Percentiles rank a stretch among this genome's conserved stretches.
Evolutionary conservation across 768 basidiomycete genomes (phyloP).

Genomic region (Termitomyces sp.): DNA sequence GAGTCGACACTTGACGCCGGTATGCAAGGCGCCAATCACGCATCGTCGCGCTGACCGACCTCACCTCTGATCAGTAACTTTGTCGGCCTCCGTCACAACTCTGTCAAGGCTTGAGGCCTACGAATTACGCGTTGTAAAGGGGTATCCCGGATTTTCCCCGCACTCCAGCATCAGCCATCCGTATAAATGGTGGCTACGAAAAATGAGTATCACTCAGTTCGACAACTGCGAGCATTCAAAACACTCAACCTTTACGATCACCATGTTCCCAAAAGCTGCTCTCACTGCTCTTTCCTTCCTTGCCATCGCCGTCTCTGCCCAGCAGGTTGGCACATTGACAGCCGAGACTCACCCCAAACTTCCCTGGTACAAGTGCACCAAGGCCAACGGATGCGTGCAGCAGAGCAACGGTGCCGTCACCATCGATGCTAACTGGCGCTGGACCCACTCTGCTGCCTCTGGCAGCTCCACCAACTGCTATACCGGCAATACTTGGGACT

Average conservation of each 20-base stretch:
- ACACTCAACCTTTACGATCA: not conserved
- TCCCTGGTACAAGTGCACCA: constrained; percentile 40
- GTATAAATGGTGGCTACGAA: not conserved
- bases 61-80: not conserved
- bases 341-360: constrained; percentile 24
- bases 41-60: not conserved
- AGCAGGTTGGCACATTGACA: constrained; percentile 47
- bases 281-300: constrained; percentile 32
- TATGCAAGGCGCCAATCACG: not conserved
- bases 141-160: constrained; percentile 8
- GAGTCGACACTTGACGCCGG: not conserved
- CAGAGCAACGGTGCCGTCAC: constrained; percentile 30
- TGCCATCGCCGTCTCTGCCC: constrained; percentile 15
- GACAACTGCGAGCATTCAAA: not conserved
- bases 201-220: not conserved
- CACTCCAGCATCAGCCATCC: not conserved
- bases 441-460: constrained; percentile 32
- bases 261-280: constrained; percentile 34
- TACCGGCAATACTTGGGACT: constrained; percentile 52
- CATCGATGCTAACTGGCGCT: constrained; percentile 55
- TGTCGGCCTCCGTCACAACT: not conserved
- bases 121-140: not conserved
- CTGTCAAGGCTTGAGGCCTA: not conserved
- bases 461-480: constrained; percentile 38
- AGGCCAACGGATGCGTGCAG: constrained; percentile 33